A percentile compares a stretch with the other conserved stretches of the same genome.
Evolutionary conservation across 2,329 filamentous ascomycete genomes (phyloP).

Genomic region (Penicillium sp.): DNA sequence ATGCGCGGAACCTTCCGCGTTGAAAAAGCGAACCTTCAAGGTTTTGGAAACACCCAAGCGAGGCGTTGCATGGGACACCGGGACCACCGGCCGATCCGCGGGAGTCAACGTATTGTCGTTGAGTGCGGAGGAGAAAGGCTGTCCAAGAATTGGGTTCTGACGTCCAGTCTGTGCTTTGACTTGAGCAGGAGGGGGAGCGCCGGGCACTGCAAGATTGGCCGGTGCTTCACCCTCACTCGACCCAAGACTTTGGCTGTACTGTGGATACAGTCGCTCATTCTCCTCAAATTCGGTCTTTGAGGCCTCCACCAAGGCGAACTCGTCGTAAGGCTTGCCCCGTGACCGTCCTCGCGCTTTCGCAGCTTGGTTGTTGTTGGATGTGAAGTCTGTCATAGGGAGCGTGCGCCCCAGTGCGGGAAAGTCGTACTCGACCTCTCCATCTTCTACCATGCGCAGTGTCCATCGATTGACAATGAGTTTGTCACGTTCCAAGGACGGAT

Average conservation of each 20-base stretch:
- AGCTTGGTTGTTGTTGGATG: conserved; percentile 60
- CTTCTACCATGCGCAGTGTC: conserved; percentile 62
- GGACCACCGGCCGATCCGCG: conserved; percentile 43
- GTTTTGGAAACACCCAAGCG: conserved; percentile 55
- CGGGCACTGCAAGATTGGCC: conserved; percentile 18
- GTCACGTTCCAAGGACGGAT: conserved; percentile 48
- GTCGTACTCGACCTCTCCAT: conserved; percentile 61
- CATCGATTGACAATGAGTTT: conserved; percentile 58
- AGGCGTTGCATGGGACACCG: conserved; percentile 45
- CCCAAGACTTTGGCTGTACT: conserved; percentile 38
- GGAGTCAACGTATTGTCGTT: conserved; percentile 43
- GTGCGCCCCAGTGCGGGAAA: conserved; percentile 56
- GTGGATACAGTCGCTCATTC: conserved; percentile 53
- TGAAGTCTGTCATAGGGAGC: conserved; percentile 57
- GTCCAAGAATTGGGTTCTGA: conserved; percentile 41
- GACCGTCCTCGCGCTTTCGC: conserved; percentile 49
- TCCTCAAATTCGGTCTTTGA: conserved; percentile 51
- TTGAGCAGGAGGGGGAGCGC: conserved; percentile 17
- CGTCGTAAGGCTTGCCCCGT: conserved; percentile 60
- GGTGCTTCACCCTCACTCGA: conserved; percentile 29
- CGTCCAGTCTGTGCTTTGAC: conserved; percentile 25
- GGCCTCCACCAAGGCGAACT: conserved; percentile 60
- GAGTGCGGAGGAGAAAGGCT: conserved; percentile 43
- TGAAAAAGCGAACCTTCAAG: conserved; percentile 55
- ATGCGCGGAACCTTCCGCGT: conserved; percentile 52